A percentile compares a stretch with the other conserved stretches of the same genome.
Conservation (phyloP, 192 early-diverging fungal species). For the Kappamyces sp. region DNA sequence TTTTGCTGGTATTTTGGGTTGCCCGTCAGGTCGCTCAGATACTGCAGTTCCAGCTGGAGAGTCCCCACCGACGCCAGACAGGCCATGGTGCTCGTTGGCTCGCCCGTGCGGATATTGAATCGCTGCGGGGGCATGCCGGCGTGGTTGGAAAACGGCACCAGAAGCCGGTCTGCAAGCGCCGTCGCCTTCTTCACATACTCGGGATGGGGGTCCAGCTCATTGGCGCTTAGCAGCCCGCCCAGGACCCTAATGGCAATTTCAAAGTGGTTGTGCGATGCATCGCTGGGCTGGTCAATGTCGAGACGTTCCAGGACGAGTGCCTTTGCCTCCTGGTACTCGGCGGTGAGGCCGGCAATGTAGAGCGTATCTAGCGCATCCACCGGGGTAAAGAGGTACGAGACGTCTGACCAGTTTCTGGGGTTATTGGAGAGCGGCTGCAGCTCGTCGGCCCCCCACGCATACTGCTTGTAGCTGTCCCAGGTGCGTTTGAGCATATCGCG, state of each 20-base stretch:
- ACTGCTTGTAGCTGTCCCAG: constrained; percentile 11
- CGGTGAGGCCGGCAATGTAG: constrained; percentile 8
- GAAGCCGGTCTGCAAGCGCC: constrained; percentile 62
- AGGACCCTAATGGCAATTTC: constrained; percentile 15
- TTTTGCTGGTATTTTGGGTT: constrained; percentile 49
- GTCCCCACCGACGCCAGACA: constrained; percentile 47
- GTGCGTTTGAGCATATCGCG: neutral
- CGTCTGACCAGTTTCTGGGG: constrained; percentile 1
- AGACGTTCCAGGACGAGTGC: constrained; percentile 3
- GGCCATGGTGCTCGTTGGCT: neutral
- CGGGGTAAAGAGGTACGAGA: constrained; percentile 11
- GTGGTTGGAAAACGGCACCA: constrained; percentile 47
- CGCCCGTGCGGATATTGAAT: constrained; percentile 10
- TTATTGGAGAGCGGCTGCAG: constrained; percentile 12
- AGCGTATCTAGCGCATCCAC: constrained; percentile 15
- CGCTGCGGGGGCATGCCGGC: constrained; percentile 13
- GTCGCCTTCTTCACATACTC: constrained; percentile 60
- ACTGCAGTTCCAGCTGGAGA: constrained; percentile 74
- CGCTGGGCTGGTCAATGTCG: neutral
- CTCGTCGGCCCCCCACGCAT: constrained; percentile 17
- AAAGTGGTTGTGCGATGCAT: neutral
- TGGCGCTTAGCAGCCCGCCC: constrained; percentile 12
- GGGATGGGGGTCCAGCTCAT: constrained; percentile 31
- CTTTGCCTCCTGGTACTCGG: constrained; percentile 7
- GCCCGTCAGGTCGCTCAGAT: constrained; percentile 72